phyloP scores from a whole-genome alignment of 352 stramenopile species.

The Phytophthora pini region DNA sequence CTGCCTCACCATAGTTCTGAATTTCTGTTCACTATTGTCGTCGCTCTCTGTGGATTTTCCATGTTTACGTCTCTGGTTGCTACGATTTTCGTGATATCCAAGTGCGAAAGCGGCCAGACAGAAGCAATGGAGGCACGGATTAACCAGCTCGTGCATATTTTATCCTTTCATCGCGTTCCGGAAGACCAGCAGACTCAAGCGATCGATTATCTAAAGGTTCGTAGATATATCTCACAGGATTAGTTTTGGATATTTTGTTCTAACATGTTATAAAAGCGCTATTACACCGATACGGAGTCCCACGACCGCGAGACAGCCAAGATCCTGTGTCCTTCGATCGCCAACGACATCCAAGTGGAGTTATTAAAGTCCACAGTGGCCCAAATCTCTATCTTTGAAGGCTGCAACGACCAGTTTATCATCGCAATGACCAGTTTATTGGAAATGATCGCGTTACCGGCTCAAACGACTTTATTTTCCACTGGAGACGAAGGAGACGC shows the following conservation, averaged over 20 bases:
- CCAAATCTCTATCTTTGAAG: constrained; percentile 65
- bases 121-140: constrained; percentile 68
- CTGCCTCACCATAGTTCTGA: constrained; percentile 52
- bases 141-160: constrained; percentile 73
- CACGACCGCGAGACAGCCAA: constrained; percentile 75
- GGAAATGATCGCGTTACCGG: constrained; percentile 61
- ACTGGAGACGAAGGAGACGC: constrained; percentile 64
- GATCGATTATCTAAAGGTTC: constrained; percentile 68
- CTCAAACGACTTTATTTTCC: constrained; percentile 64
- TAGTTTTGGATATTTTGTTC: neutral
- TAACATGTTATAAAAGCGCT: constrained; percentile 37
- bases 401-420: constrained; percentile 64
- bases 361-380: constrained; percentile 62
- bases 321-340: constrained; percentile 75
- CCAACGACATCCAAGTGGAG: constrained; percentile 77
- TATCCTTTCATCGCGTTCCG: constrained; percentile 69
- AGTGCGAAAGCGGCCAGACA: constrained; percentile 66
- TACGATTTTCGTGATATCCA: constrained; percentile 83
- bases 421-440: constrained; percentile 68
- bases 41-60: constrained; percentile 70
- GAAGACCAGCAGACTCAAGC: constrained; percentile 60
- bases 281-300: constrained; percentile 70
- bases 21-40: constrained; percentile 71
- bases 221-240: neutral
- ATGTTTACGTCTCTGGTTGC: constrained; percentile 72